Evolutionary conservation across 495 filamentous ascomycete species (phyloP), one percentile per base, ranked within the genome.

Genomic region (Bacidia gigantensis): DNA sequence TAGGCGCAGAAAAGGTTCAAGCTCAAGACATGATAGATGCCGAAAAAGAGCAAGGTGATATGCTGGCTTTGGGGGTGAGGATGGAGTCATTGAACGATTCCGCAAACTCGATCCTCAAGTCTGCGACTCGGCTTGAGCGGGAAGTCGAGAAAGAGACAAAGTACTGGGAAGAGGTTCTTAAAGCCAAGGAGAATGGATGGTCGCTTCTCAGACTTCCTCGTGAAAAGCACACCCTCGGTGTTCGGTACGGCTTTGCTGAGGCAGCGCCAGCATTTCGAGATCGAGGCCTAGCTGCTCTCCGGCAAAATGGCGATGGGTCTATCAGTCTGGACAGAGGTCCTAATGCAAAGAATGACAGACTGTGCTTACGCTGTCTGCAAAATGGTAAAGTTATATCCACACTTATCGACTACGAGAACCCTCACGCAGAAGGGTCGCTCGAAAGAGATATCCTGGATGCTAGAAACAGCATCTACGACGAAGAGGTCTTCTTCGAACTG

Each of bases 401-500:
- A 56, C 51, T 62, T 63, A 51, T 71, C 58, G 56, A 62, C 60
- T 50, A 62, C 64, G 22, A 68, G 60, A 46, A 55, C 70, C 22
- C 61, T 1, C 47, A 51, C 25, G 56, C 60, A 2, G 56, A 52
- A 5, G 45, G 49, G 3, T 66, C 71, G 1, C 68, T 80, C 14
- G 56, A 56, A 3, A 32, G 49, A 38, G 45, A 54, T 22, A 55
- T 97, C 42, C 73, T 82, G 17, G 81, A 87, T 57, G 87, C 89
- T 11, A 81, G 89, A 24, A 84, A 99, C 64, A 88, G 85, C 51
- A 72, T 94, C 1, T 96, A 86, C 61, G 84, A 89, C 50, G 83
- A 95, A 60, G 93, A 99, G 62, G 67, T 99, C n/a, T 94, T 88
- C 73, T 81, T 94, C 56, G 92, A 97, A 65, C 65, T 99, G 20